These are phyloP conservation scores for Saturnispora mendoncae DNA, from an alignment of 805 yeast genomes.

Conservation along the genomic window DNA sequence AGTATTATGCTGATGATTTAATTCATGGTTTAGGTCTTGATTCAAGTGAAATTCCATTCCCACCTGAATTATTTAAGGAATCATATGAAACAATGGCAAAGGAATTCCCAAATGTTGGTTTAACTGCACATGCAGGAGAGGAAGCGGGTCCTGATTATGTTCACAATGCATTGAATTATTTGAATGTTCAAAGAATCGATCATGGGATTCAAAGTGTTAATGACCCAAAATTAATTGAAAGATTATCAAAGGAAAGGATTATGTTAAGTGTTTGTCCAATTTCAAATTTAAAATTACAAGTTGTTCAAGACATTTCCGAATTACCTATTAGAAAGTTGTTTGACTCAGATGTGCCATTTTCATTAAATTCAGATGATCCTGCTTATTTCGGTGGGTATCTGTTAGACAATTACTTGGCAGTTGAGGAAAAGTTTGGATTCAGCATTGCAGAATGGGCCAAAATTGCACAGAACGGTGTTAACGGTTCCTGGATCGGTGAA, in stretches of 20 bases:
- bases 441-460: slow-evolving; percentile 49
- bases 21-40: slow-evolving; percentile 77
- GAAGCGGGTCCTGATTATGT: slow-evolving; percentile 76
- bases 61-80: slow-evolving; percentile 59
- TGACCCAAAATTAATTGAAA: slow-evolving; percentile 42
- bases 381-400: slow-evolving; percentile 84
- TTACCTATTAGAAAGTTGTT: slow-evolving; percentile 57
- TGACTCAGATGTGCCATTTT: slow-evolving; percentile 57
- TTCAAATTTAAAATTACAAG: slow-evolving; percentile 68
- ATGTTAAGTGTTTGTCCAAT: slow-evolving; percentile 70
- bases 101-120: slow-evolving; percentile 43
- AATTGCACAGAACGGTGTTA: slow-evolving; percentile 57
- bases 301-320: slow-evolving; percentile 56
- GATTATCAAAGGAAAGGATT: slow-evolving; percentile 46
- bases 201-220: slow-evolving; percentile 67
- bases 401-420: slow-evolving; percentile 62
- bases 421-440: slow-evolving; percentile 59
- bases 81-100: slow-evolving; percentile 46
- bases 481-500: slow-evolving; percentile 66
- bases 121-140: slow-evolving; percentile 87
- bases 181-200: slow-evolving; percentile 64
- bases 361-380: slow-evolving; percentile 72
- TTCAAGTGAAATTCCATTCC: slow-evolving; percentile 70
- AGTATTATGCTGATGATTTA: slow-evolving; percentile 45
- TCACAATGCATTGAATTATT: slow-evolving; percentile 44